Evolutionary conservation across 2,329 filamentous ascomycete genomes (phyloP).

Genomic region (Pyrenochaeta sp.): DNA sequence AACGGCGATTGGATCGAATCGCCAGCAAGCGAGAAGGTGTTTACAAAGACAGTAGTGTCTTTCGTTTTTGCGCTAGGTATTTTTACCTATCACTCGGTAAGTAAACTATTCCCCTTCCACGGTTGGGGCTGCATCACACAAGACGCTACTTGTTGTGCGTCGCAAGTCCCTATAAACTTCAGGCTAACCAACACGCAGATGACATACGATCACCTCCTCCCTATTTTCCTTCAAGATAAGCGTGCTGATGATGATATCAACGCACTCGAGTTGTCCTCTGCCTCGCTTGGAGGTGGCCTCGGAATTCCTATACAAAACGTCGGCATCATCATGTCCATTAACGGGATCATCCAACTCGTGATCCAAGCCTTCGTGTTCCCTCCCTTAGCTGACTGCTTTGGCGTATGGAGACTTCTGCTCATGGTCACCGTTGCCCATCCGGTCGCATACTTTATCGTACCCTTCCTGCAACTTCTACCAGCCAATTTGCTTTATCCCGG

Average conservation of each 20-base stretch:
- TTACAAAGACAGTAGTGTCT: slow-evolving; percentile 73
- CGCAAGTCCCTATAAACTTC: neutral
- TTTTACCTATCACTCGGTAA: slow-evolving; percentile 83
- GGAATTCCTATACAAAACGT: slow-evolving; percentile 72
- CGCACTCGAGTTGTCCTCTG: slow-evolving; percentile 31
- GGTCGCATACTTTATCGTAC: slow-evolving; percentile 72
- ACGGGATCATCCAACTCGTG: slow-evolving; percentile 75
- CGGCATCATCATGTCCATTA: slow-evolving; percentile 72
- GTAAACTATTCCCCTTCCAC: slow-evolving; percentile 1
- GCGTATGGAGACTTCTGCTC: slow-evolving; percentile 73
- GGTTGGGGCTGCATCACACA: neutral
- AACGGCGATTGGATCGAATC: slow-evolving; percentile 55
- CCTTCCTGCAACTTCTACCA: slow-evolving; percentile 70
- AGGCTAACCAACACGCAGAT: slow-evolving; percentile 59
- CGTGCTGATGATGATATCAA: slow-evolving; percentile 52
- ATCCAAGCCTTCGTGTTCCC: slow-evolving; percentile 78
- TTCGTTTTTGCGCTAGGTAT: slow-evolving; percentile 84
- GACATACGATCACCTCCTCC: slow-evolving; percentile 90
- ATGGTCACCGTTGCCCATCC: slow-evolving; percentile 72
- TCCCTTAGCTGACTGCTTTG: slow-evolving; percentile 67
- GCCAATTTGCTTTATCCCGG: slow-evolving; percentile 63
- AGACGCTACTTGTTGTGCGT: neutral
- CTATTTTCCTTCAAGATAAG: slow-evolving; percentile 90
- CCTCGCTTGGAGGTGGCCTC: slow-evolving; percentile 65
- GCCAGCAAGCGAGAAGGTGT: slow-evolving; percentile 55